These are phyloP conservation scores for Baorangia bicolor DNA, from an alignment of 768 basidiomycete species.

Conservation along the genomic window DNA sequence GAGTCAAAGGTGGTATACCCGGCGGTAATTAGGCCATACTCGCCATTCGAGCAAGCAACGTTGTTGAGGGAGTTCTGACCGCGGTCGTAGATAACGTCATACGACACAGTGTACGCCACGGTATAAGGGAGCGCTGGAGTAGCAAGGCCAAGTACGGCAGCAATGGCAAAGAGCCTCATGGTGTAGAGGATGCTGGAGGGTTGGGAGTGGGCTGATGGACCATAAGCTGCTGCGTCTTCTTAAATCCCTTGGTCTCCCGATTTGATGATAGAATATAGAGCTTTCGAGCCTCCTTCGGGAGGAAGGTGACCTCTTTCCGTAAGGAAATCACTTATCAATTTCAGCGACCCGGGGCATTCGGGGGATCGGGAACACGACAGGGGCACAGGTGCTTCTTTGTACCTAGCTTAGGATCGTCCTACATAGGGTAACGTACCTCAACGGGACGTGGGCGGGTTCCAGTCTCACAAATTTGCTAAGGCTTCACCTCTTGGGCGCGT, in stretches of 20 bases:
- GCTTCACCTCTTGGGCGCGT: background rate
- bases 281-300: background rate
- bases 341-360: too few relatives aligned
- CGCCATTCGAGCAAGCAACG: slow-evolving; percentile 53
- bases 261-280: background rate
- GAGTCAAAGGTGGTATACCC: slow-evolving; percentile 49
- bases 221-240: background rate
- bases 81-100: slow-evolving; percentile 53
- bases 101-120: slow-evolving; percentile 31
- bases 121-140: slow-evolving; percentile 2
- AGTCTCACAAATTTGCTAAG: background rate
- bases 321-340: background rate
- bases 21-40: slow-evolving; percentile 46
- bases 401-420: too few relatives aligned
- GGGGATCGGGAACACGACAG: too few relatives aligned
- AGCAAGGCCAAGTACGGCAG: slow-evolving; percentile 7
- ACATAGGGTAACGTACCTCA: too few relatives aligned
- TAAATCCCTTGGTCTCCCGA: background rate
- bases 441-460: too few relatives aligned
- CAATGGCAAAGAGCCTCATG: slow-evolving; percentile 8
- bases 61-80: slow-evolving; percentile 36
- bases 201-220: background rate
- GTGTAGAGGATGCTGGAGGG: background rate
- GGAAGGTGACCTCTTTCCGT: background rate
- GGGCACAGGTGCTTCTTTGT: too few relatives aligned